Evolutionary conservation across 306 rosid genomes (phyloP), one percentile per base, ranked within the genome.

Genomic region (Gillenia trifoliata): DNA sequence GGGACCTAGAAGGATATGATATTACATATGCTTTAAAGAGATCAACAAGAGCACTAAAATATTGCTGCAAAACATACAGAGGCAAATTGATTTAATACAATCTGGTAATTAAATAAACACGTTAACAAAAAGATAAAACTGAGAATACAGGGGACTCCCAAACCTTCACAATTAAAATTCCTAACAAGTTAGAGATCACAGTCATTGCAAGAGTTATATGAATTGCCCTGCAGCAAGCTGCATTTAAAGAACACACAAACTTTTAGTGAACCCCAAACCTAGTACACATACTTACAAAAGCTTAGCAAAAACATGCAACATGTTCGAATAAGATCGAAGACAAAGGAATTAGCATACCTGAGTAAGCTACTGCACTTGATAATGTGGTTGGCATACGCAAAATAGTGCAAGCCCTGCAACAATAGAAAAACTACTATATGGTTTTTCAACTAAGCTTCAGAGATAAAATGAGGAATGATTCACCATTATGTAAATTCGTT

Each of bases 181-280:
- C 98, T 36, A 93, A 78, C 80, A 93, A 55, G 84, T 93, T 93
- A 77, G 97, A 88, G 82, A 89, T 70, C 85, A 93, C 92, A 17
- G 98, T 93, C 94, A 93, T 87, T 69, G 96, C 94, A 45, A 93
- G 91, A 80, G 98, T n/a, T n/a, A n/a, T n/a, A n/a, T n/a, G 97
- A 83, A 79, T 91, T 93, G 72, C 90, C n/a, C 96, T 71, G 96
- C 97, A 25, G 96, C 96, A 79, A 93, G 91, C 98, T 91, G 94
- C 90, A 79, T 54, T 80, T 81, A 63, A 68, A 82, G 68, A 78
- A 65, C 52, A 66, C 34, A 68, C n/a, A 82, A 83, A 67, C 65
- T 57, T 82, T 63, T 31, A 41, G 73, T 30, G 77, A 70, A n/a
- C 70, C 34, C 63, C 55, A 78, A 68, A 73, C 40, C 26, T 41